Conservation (phyloP, 306 rosid genomes). For the Castanea mollissima region DNA sequence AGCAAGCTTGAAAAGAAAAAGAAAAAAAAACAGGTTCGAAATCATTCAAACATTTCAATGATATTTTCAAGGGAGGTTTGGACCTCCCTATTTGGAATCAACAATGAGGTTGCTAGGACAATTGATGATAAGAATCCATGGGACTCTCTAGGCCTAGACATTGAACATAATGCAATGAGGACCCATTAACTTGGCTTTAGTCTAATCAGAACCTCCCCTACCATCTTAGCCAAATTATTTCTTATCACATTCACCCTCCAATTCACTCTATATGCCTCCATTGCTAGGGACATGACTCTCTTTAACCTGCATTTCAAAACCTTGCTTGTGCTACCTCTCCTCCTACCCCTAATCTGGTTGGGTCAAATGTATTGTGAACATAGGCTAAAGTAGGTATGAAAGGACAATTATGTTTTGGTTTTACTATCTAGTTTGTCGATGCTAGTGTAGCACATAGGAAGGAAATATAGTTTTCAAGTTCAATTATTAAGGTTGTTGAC, state of each 20-base stretch:
- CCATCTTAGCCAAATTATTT: conserved; percentile 15
- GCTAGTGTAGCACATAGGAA: no score
- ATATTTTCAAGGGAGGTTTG: no score
- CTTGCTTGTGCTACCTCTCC: not conserved
- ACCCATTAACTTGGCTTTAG: conserved; percentile 32
- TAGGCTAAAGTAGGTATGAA: not conserved
- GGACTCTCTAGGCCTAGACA: not conserved
- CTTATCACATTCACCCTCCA: not conserved
- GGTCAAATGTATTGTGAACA: not conserved
- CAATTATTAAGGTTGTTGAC: no score
- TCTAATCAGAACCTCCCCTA: conserved; percentile 30
- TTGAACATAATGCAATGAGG: conserved; percentile 14
- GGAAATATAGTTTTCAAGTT: no score
- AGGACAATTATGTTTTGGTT: not conserved
- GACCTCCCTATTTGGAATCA: no score
- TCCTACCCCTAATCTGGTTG: not conserved
- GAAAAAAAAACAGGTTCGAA: no score
- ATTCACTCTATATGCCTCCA: conserved; percentile 12
- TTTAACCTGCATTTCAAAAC: conserved; percentile 26
- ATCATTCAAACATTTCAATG: no score
- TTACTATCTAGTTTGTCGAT: no score
- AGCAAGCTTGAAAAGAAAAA: no score
- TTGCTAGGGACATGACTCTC: conserved; percentile 42
- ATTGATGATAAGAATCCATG: no score
- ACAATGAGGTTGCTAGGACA: no score